Evolutionary conservation across 345 rosid species (phyloP).

Genomic region (Salix arbutifolia): DNA sequence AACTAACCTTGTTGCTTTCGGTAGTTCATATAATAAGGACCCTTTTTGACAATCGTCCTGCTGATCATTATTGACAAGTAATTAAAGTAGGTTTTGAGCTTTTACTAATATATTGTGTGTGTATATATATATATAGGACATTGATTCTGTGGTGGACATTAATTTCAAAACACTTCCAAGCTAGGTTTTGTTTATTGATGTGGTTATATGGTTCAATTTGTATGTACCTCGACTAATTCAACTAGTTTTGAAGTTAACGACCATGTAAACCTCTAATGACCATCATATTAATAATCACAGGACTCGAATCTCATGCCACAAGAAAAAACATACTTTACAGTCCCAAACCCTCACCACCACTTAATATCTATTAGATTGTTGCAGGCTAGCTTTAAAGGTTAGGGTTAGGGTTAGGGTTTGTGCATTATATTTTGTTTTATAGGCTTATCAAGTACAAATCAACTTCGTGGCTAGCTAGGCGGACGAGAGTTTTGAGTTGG

Average conservation of each 20-base stretch:
- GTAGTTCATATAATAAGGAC: slow-evolving; percentile 10
- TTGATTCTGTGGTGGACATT: neutral
- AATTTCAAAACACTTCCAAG: neutral
- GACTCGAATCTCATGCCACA: too few relatives aligned
- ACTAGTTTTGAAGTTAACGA: too few relatives aligned
- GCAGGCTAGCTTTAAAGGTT: too few relatives aligned
- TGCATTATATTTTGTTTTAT: neutral
- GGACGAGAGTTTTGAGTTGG: slow-evolving; percentile 25
- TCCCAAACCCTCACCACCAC: too few relatives aligned
- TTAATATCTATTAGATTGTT: too few relatives aligned
- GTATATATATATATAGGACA: neutral
- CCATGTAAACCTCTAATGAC: too few relatives aligned
- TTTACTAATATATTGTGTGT: neutral
- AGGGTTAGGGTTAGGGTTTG: neutral
- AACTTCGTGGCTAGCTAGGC: neutral
- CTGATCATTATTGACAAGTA: slow-evolving; percentile 7
- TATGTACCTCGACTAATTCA: too few relatives aligned
- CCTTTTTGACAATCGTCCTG: slow-evolving; percentile 25
- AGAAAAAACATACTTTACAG: too few relatives aligned
- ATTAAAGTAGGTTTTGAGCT: slow-evolving; percentile 16
- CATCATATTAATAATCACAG: too few relatives aligned
- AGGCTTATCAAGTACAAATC: slow-evolving; percentile 10
- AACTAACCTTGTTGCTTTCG: slow-evolving; percentile 19
- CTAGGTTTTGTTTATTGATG: too few relatives aligned
- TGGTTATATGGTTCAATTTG: too few relatives aligned